Evolutionary conservation across 1,139 yeast genomes (phyloP), one percentile per base, ranked within the genome.

Genomic region (Candida sp.): DNA sequence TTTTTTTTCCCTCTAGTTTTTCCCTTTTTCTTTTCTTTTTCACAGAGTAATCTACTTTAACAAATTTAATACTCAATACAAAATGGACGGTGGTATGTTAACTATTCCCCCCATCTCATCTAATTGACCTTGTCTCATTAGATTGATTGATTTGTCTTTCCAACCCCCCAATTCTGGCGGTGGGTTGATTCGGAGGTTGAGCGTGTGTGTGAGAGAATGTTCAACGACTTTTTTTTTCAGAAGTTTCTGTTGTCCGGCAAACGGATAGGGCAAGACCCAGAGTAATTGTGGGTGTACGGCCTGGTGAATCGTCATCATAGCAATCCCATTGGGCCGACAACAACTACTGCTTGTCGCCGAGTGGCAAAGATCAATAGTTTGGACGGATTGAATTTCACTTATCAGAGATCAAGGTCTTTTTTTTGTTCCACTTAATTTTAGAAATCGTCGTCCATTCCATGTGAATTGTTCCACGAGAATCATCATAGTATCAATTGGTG

Each of bases 61-160:
- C 45, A 33, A 23, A 26, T 47, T 17, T 26, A 42, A 46, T 46
- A 38, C n/a, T 33, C 28, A 28, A 44, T 35, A 42, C 23, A 56
- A 70, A 63, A 75, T 75, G 80, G 80, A 75, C 78, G 79, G 80
- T 69, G 80, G 80, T 75, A 74, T 71, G 80, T 75, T 43, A 17
- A 17, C 17, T 27, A 11, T 8, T 5, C 27, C 22, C 5, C 25
- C 4, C 28, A 25, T 26, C 9, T 12, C 9, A 34, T 12, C 40
- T 34, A 71, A 57, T 51, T 35, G 28, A 42, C 25, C 28, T 39
- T 25, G 42, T 34, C n/a, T 11, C 50, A 50, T 51, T 34, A 34
- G 49, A 51, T 51, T 53, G 56, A 53, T 56, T 54, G 58, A 50
- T 44, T 28, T 28, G 17, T 17, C 17, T 17, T 17, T 17, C 17